Conservation (phyloP, 352 stramenopile genomes). For the Pythium phragmitis region DNA sequence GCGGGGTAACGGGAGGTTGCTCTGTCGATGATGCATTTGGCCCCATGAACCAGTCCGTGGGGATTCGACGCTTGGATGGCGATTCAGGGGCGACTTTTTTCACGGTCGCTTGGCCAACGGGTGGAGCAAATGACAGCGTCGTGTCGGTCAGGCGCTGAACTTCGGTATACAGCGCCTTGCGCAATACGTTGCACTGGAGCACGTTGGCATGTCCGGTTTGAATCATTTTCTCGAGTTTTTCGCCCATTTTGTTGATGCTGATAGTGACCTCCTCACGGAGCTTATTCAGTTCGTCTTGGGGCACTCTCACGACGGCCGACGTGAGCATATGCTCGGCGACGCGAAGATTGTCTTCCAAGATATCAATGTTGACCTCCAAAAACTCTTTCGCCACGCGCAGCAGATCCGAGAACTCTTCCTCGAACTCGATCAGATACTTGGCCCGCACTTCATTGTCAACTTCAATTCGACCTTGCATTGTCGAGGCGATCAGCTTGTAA, state of each 20-base stretch:
- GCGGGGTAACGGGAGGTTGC: neutral
- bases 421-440: constrained; percentile 59
- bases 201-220: constrained; percentile 44
- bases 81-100: constrained; percentile 76
- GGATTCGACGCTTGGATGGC: constrained; percentile 64
- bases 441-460: constrained; percentile 39
- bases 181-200: constrained; percentile 63
- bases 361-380: constrained; percentile 57
- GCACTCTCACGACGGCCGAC: constrained; percentile 47
- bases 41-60: constrained; percentile 76
- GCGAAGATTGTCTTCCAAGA: constrained; percentile 70
- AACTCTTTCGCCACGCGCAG: constrained; percentile 45
- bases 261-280: constrained; percentile 40
- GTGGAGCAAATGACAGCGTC: constrained; percentile 58
- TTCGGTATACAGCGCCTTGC: constrained; percentile 61
- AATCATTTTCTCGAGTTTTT: constrained; percentile 29
- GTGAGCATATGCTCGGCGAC: constrained; percentile 61
- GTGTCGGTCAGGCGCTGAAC: constrained; percentile 53
- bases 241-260: constrained; percentile 43
- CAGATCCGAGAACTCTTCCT: constrained; percentile 37
- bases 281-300: constrained; percentile 56
- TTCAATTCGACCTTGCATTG: constrained; percentile 60
- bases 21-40: constrained; percentile 31
- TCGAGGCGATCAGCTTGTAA: constrained; percentile 77
- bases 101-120: constrained; percentile 63